phyloP scores from a whole-genome alignment of 257 asterid genomes.

The Striga asiatica region DNA sequence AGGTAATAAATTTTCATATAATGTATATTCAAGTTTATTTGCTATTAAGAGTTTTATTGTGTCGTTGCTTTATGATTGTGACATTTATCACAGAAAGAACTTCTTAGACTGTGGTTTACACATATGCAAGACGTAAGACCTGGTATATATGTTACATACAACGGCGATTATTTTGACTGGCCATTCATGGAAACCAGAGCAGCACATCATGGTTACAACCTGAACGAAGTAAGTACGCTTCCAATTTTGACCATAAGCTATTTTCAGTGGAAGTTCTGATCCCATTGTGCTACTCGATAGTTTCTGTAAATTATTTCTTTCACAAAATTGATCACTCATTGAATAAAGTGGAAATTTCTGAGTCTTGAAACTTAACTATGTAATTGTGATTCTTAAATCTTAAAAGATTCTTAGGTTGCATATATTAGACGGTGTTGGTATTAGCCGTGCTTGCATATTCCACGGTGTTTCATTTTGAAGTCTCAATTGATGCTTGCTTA shows the following conservation, averaged over 20 bases:
- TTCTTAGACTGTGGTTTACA: slow-evolving; percentile 71
- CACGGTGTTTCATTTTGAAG: slow-evolving; percentile 4
- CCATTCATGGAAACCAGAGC: slow-evolving; percentile 93
- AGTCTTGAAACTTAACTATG: slow-evolving; percentile 2
- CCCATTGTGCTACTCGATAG: not conserved
- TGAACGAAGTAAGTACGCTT: slow-evolving; percentile 55
- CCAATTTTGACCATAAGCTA: slow-evolving; percentile 4
- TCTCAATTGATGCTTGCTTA: slow-evolving; percentile 10
- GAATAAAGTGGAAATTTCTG: slow-evolving; percentile 6
- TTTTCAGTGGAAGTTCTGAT: not conserved
- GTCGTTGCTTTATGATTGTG: slow-evolving; percentile 12
- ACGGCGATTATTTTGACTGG: slow-evolving; percentile 98
- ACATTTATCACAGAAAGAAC: slow-evolving; percentile 52
- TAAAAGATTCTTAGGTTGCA: not conserved
- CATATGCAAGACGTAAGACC: slow-evolving; percentile 96
- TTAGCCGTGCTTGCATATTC: not conserved
- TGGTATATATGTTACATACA: slow-evolving; percentile 93
- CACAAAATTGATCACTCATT: not conserved
- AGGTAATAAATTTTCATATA: slow-evolving; percentile 41
- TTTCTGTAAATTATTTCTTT: not conserved
- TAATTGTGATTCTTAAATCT: not conserved
- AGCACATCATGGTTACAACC: slow-evolving; percentile 65
- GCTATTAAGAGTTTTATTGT: not conserved
- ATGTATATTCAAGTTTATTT: not conserved
- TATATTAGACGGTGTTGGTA: slow-evolving; percentile 3